Percentiles rank a stretch among this genome's conserved stretches.
phyloP scores from a whole-genome alignment of 2,329 filamentous ascomycete species.

The Aspergillus niger region DNA sequence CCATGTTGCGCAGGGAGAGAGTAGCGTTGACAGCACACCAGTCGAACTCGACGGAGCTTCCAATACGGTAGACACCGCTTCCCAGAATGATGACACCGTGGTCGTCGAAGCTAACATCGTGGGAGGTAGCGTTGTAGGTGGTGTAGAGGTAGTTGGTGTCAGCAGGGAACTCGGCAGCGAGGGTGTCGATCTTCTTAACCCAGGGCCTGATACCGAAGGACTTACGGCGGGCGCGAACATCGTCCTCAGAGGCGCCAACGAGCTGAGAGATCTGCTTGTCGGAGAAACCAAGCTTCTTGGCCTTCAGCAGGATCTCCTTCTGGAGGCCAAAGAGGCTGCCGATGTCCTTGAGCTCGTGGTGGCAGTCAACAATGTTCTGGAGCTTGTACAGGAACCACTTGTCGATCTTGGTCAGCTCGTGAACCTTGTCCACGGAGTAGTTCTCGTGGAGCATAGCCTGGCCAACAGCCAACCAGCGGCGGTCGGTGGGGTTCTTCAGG shows the following conservation, averaged over 20 bases:
- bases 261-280: conserved; percentile 91
- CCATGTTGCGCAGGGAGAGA: conserved; percentile 77
- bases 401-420: conserved; percentile 96
- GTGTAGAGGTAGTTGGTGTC: conserved; percentile 96
- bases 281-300: conserved; percentile 97
- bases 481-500: conserved; percentile 89
- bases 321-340: conserved; percentile 82
- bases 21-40: conserved; percentile 96
- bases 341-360: conserved; percentile 78
- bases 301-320: conserved; percentile 83
- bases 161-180: conserved; percentile 94
- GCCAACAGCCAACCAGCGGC: conserved; percentile 94
- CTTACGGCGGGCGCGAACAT: conserved; percentile 81
- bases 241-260: conserved; percentile 82
- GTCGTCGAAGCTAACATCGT: conserved; percentile 93
- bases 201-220: conserved; percentile 88
- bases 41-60: conserved; percentile 96
- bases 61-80: conserved; percentile 95
- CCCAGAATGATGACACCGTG: conserved; percentile 87
- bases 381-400: conserved; percentile 99
- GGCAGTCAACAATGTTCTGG: conserved; percentile 92
- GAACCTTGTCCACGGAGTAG: conserved; percentile 88
- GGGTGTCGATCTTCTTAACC: conserved; percentile 98
- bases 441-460: conserved; percentile 97
- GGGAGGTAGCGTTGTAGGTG: conserved; percentile 92